These are phyloP conservation scores for Castanea mollissima DNA, from an alignment of 306 rosid species.

Conservation along the genomic window DNA sequence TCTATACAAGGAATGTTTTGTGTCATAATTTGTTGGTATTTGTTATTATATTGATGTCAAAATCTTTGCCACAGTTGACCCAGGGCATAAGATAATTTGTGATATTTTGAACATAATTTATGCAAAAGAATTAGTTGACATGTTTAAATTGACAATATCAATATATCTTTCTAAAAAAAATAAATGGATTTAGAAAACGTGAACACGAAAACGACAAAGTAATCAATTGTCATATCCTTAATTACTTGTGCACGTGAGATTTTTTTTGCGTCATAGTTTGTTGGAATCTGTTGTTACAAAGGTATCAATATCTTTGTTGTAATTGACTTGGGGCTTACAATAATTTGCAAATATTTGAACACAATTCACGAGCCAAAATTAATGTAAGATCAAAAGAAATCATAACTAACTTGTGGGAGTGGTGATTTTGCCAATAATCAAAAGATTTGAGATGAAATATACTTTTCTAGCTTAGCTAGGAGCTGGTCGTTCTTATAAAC, in stretches of 20 bases:
- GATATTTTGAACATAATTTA: too few species aligned
- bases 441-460: not conserved
- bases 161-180: not conserved
- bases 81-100: too few species aligned
- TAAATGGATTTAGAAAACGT: not conserved
- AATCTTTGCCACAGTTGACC: too few species aligned
- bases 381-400: not conserved
- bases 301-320: not conserved
- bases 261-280: too few species aligned
- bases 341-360: too few species aligned
- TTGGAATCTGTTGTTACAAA: not conserved
- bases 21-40: too few species aligned
- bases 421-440: not conserved
- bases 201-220: not conserved
- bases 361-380: too few species aligned
- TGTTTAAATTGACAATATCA: too few species aligned
- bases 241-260: not conserved
- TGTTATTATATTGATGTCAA: too few species aligned
- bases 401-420: not conserved
- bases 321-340: too few species aligned
- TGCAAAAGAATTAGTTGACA: too few species aligned
- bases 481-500: not conserved
- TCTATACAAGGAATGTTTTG: too few species aligned
- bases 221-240: not conserved
- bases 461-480: not conserved